Percentiles rank a stretch among this genome's conserved stretches.
phyloP scores from a whole-genome alignment of 2,329 filamentous ascomycete genomes.

The Fonsecaea monophora region DNA sequence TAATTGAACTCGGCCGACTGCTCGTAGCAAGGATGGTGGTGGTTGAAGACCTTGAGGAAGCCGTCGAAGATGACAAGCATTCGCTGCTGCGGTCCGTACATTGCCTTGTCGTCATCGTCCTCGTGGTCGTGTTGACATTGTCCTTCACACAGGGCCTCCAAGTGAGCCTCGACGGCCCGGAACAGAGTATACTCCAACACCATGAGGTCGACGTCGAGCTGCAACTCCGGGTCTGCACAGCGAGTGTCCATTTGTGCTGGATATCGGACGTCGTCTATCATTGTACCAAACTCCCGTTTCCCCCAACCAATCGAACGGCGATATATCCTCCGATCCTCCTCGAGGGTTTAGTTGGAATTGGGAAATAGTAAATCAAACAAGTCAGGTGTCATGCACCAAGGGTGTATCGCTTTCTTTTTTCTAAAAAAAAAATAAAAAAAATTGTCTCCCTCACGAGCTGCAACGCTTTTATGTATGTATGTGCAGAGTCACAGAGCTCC shows the following conservation, averaged over 20 bases:
- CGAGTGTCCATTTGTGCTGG: constrained; percentile 27
- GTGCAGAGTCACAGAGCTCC: too few species aligned
- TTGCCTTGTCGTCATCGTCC: constrained; percentile 1
- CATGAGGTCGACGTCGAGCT: constrained; percentile 40
- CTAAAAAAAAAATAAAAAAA: too few species aligned
- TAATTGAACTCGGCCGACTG: constrained; percentile 13
- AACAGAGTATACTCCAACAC: constrained; percentile 40
- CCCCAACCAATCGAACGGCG: too few species aligned
- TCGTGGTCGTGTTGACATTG: neutral
- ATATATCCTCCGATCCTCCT: too few species aligned
- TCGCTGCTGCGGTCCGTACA: constrained; percentile 1
- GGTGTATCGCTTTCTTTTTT: too few species aligned
- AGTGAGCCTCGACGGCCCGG: constrained; percentile 33
- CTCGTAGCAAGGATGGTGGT: constrained; percentile 23
- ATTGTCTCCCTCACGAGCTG: too few species aligned
- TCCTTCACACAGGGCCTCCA: constrained; percentile 13
- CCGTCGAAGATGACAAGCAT: constrained; percentile 26
- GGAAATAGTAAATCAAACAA: too few species aligned
- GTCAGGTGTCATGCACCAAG: too few species aligned
- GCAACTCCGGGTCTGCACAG: constrained; percentile 35
- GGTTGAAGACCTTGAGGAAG: constrained; percentile 33
- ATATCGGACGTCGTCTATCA: constrained; percentile 13
- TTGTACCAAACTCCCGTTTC: neutral
- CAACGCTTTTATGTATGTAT: too few species aligned
- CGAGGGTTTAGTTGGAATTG: too few species aligned